Evolutionary conservation across 202 grass and related monocot species (phyloP), one percentile per base, ranked within the genome.

Genomic region (Schoenoplectus triqueter): DNA sequence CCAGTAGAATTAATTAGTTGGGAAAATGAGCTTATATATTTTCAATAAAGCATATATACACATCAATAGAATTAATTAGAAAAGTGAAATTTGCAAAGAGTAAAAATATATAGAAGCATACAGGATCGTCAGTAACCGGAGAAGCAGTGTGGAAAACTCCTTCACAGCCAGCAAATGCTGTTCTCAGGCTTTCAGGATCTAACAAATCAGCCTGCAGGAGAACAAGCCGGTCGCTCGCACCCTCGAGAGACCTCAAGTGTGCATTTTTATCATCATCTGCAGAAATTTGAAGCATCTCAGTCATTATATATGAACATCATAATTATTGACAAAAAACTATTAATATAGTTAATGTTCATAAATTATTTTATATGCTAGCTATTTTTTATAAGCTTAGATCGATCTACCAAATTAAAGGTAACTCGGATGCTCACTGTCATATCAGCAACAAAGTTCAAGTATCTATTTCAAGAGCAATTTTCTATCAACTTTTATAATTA

Each of bases 141-240:
- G 87, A 93, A 15, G 94, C 94, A 21, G 91, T 87, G 22, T 96
- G 94, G 86, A 96, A 96, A 57, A 96, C 80, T 1, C 94, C 94
- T 44, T 93, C 89, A 59, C 94, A 93, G 78, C 94, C 94, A 0
- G 51, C 10, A 81, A 97, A 91, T 3, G 91, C 94, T 1, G 59
- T 78, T 9, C 22, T 60, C 9, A 97, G 88, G 61, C 84, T 93
- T 3, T 90, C 89, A 0, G 71, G 68, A 1, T 97, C 91, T 60
- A 93, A 87, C 0, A 97, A 62, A 40, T 97, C 94, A 2, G 87
- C 94, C 0, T 84, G 87, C 65, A 87, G 52, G 22, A 97, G 88
- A 49, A 74, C 60, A 2, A 97, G 82, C 56, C 89, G 86, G 3
- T 97, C 88, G 0, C 62, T 60, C 1, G 91, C 91, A 19, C 89